phyloP scores from a whole-genome alignment of 768 basidiomycete species.

The Auricularia heimuer region DNA sequence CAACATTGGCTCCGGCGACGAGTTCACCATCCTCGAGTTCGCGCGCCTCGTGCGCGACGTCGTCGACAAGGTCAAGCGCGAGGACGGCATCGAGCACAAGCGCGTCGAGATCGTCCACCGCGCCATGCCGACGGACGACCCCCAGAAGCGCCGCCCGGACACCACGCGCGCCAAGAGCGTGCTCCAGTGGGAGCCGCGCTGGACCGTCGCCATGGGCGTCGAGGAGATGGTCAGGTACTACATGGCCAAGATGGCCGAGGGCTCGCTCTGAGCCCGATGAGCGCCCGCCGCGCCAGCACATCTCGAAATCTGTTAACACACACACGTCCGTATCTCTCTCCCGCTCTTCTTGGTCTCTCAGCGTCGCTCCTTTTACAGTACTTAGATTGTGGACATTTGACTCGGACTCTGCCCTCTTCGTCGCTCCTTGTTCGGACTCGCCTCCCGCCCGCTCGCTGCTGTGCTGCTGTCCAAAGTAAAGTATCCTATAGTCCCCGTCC shows the following conservation, averaged over 20 bases:
- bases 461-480: no score
- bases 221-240: conserved; percentile 95
- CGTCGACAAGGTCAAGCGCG: conserved; percentile 85
- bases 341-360: no score
- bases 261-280: conserved; percentile 21
- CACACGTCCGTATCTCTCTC: no score
- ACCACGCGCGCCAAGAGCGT: conserved; percentile 79
- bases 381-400: no score
- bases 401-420: no score
- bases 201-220: conserved; percentile 86
- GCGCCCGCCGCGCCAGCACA: no score
- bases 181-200: conserved; percentile 85
- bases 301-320: no score
- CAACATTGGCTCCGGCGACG: conserved; percentile 93
- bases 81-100: conserved; percentile 50
- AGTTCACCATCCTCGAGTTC: conserved; percentile 93
- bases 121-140: conserved; percentile 85
- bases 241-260: conserved; percentile 81
- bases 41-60: conserved; percentile 86
- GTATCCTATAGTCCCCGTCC: no score
- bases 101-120: conserved; percentile 54
- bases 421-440: no score
- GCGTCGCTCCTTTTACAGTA: no score
- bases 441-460: no score
- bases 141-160: conserved; percentile 88